phyloP scores from a whole-genome alignment of 805 yeast species.

The Myxozyma melibiosi region DNA sequence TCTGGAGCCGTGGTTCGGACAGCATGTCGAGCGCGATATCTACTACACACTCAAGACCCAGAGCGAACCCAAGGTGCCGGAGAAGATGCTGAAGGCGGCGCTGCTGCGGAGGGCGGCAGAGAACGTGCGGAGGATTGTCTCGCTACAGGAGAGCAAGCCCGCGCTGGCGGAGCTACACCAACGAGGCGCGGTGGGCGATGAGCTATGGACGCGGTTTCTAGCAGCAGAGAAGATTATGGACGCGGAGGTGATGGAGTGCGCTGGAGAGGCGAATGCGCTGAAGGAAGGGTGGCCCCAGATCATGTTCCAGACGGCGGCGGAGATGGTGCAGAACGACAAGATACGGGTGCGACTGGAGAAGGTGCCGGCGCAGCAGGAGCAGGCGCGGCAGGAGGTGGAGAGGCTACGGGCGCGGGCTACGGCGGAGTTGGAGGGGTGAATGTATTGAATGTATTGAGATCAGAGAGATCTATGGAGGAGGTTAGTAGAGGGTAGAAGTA shows the following conservation, averaged over 20 bases:
- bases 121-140: conserved; percentile 78
- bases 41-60: conserved; percentile 60
- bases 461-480: background rate
- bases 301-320: conserved; percentile 78
- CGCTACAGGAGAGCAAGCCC: conserved; percentile 76
- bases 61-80: conserved; percentile 61
- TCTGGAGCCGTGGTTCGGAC: conserved; percentile 71
- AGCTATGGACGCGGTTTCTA: conserved; percentile 74
- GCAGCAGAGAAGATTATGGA: conserved; percentile 79
- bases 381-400: conserved; percentile 14
- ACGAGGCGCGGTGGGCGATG: conserved; percentile 90
- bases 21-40: conserved; percentile 64
- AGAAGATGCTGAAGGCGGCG: conserved; percentile 72
- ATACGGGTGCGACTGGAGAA: conserved; percentile 67
- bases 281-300: conserved; percentile 80
- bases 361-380: conserved; percentile 18
- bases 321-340: conserved; percentile 90
- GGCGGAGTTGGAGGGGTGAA: conserved; percentile 8
- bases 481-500: too few species aligned
- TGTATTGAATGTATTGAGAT: background rate
- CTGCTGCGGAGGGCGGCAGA: conserved; percentile 77
- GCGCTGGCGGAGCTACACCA: conserved; percentile 73
- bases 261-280: conserved; percentile 68
- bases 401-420: background rate
- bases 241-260: conserved; percentile 74